Conservation (phyloP, 768 basidiomycete genomes). For the Amanita pseudoporphyria region DNA sequence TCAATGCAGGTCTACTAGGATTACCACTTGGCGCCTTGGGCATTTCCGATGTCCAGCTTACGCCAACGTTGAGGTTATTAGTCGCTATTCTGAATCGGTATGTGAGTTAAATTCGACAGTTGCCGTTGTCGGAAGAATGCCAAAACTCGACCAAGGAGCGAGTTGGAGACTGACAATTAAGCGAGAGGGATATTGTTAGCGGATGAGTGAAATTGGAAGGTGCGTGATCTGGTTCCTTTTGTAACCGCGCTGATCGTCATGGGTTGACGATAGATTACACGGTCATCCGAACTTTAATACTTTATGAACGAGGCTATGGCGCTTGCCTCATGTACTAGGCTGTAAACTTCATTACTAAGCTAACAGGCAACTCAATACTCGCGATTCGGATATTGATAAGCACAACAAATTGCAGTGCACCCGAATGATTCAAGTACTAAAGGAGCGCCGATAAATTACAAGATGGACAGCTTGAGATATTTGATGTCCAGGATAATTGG, state of each 20-base stretch:
- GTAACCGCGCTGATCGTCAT: not conserved
- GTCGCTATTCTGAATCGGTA: not conserved
- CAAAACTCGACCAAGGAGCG: not conserved
- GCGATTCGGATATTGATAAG: too few relatives aligned
- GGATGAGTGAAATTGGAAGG: not conserved
- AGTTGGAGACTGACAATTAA: not conserved
- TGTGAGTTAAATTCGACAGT: not conserved
- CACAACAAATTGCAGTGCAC: too few relatives aligned
- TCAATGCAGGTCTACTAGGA: slow-evolving; percentile 52
- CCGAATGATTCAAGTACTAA: not conserved
- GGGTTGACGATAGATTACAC: too few relatives aligned
- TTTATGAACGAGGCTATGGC: too few relatives aligned
- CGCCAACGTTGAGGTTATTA: not conserved
- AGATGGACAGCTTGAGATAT: not conserved
- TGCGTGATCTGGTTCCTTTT: not conserved
- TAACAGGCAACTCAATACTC: not conserved
- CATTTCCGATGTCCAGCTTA: slow-evolving; percentile 32
- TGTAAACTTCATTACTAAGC: not conserved
- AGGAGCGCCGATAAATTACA: too few relatives aligned
- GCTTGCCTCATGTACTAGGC: not conserved
- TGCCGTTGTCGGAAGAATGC: not conserved
- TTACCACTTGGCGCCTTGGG: slow-evolving; percentile 49
- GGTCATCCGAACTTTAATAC: too few relatives aligned
- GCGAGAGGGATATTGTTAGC: not conserved
- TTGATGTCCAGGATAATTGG: not conserved